Percentiles rank a stretch among this genome's conserved stretches.
Evolutionary conservation across 225 moss, liverwort and hornwort genomes (phyloP).

Genomic region (Physcomitrium patens): DNA sequence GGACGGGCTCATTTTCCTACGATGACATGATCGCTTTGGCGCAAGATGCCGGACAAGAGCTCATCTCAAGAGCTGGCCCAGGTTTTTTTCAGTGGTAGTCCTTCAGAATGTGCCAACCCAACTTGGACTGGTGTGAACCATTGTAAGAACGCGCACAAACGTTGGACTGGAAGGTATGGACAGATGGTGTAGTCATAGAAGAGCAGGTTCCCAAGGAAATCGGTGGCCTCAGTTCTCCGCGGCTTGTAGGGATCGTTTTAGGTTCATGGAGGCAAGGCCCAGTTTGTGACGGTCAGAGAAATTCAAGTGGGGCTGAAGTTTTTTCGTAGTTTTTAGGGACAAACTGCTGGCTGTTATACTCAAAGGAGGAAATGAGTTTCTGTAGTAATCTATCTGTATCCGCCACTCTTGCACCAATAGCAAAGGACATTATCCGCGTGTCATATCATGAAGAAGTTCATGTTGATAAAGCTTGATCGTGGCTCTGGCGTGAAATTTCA

Average conservation of each 20-base stretch:
- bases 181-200: too few species aligned
- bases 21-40: conserved; percentile 79
- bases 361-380: conserved; percentile 14
- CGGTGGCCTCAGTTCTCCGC: too few species aligned
- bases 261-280: conserved; percentile 36
- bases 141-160: background rate
- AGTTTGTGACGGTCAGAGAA: conserved; percentile 9
- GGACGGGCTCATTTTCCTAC: conserved; percentile 69
- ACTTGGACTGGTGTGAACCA: conserved; percentile 20
- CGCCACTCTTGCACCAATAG: background rate
- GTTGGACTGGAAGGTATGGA: conserved; percentile 32
- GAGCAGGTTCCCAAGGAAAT: too few species aligned
- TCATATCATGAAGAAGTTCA: background rate
- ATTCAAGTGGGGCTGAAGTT: conserved; percentile 23
- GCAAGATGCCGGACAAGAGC: conserved; percentile 88
- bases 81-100: conserved; percentile 86
- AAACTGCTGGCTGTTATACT: conserved; percentile 12
- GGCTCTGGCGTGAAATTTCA: background rate
- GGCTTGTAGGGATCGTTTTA: conserved; percentile 1
- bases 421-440: background rate
- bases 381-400: conserved; percentile 19
- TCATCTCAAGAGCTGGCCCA: conserved; percentile 85
- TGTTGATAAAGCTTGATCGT: background rate
- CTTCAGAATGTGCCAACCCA: conserved; percentile 8
- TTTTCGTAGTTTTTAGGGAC: conserved; percentile 6